A percentile compares a stretch with the other conserved stretches of the same genome.
These are phyloP conservation scores for Thalia dealbata DNA, from an alignment of 176 grass and related monocot species.

Conservation along the genomic window DNA sequence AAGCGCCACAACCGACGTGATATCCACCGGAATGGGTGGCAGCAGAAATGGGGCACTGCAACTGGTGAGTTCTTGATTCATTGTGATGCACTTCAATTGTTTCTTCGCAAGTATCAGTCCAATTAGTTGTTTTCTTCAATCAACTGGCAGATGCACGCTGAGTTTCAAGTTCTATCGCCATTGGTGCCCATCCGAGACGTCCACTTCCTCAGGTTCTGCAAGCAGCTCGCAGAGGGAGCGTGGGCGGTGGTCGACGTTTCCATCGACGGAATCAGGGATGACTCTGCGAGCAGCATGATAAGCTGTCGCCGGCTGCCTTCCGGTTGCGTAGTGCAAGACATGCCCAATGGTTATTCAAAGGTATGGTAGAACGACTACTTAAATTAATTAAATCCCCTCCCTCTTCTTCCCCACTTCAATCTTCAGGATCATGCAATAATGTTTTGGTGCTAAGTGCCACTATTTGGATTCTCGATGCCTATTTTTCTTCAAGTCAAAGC, in stretches of 20 bases:
- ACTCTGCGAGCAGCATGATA: slow-evolving; percentile 20
- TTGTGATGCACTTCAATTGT: background rate
- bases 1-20: slow-evolving; percentile 45
- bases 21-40: slow-evolving; percentile 47
- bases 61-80: slow-evolving; percentile 49
- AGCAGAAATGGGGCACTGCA: slow-evolving; percentile 81
- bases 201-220: slow-evolving; percentile 80
- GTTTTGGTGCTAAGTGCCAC: background rate
- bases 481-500: background rate
- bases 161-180: slow-evolving; percentile 82
- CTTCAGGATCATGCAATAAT: background rate
- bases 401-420: background rate
- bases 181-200: slow-evolving; percentile 61
- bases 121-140: background rate
- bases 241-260: slow-evolving; percentile 95
- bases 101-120: background rate
- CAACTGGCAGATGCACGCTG: slow-evolving; percentile 55
- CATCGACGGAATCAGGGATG: slow-evolving; percentile 51
- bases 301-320: slow-evolving; percentile 72
- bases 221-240: slow-evolving; percentile 50
- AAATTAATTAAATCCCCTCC: background rate
- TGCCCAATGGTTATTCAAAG: slow-evolving; percentile 77
- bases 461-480: background rate
- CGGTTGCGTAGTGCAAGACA: slow-evolving; percentile 72
- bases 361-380: slow-evolving; percentile 29